Base-by-base conservation (phyloP, 2,329 filamentous ascomycete species). In the Penicillium sp. region DNA sequence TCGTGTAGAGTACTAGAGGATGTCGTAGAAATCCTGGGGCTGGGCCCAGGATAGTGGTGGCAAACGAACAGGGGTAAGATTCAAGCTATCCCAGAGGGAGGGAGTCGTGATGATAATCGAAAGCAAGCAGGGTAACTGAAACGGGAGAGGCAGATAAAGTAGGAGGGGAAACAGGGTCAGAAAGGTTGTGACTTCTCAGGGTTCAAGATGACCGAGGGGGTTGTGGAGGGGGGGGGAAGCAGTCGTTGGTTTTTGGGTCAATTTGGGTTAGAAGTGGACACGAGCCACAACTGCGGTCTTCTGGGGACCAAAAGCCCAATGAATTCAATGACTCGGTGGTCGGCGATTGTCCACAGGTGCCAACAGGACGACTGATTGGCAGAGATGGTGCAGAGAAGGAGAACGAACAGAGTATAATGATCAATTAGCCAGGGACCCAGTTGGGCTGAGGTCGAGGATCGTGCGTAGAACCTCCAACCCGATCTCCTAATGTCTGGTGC, bases 1-100 rank as follows among this genome's bases (percentile, higher is more conserved):
- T 66, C 61, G 65, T 66, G 60, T 66, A 58, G 60, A 63, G 69
- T 69, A 70, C 66, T 66, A 58, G 60, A 63, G 69, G 69, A 70
- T 66, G 33, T 31, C 31, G 24, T 35, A 59, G 63, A 70, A 71
- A 70, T 68, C 61, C 69, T 63, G 69, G 69, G 69, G 69, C 69
- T 70, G 67, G 66, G 66, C 62, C 69, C 66, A 69, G 50, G 37
- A 37, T 56, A 49, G 33, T 16, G 47, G 47, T 56, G 47, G 51
- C 39, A 49, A 51, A 55, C 44, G 41, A 51, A 50, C 46, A 40
- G 36, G 37, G 22, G 39, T 33, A 18, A 35, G 13, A 9, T 16
- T 40, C 22, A 51, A 53, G 35, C 19, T 16, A 41, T 27, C 22
- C 14, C 6, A 13, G 7, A 33, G 39, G 36, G 11, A 37, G 36